These are phyloP conservation scores for Exserohilum rostratum DNA, from an alignment of 2,329 filamentous ascomycete genomes.

Conservation along the genomic window DNA sequence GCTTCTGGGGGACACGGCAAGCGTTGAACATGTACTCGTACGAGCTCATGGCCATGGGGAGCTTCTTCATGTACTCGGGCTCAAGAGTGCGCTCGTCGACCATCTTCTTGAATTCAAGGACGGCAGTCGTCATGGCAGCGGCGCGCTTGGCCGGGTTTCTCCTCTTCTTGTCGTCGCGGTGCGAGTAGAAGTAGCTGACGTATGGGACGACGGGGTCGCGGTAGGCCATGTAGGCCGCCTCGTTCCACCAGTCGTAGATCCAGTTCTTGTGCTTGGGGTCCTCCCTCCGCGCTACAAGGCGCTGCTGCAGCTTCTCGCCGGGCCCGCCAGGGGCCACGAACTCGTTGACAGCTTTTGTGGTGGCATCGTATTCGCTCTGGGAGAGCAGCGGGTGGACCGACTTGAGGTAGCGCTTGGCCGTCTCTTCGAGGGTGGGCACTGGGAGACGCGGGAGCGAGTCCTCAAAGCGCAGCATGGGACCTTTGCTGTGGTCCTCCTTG, in stretches of 20 bases:
- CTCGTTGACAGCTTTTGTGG: constrained; percentile 82
- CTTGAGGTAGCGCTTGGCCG: constrained; percentile 79
- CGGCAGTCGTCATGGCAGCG: constrained; percentile 83
- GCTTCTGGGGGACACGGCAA: constrained; percentile 81
- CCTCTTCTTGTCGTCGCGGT: constrained; percentile 87
- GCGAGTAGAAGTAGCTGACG: constrained; percentile 99
- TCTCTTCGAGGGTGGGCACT: constrained; percentile 83
- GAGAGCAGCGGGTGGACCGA: constrained; percentile 77
- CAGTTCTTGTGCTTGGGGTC: constrained; percentile 88
- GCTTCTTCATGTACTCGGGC: constrained; percentile 98
- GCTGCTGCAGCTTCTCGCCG: constrained; percentile 84
- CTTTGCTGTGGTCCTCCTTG: constrained; percentile 78
- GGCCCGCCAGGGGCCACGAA: constrained; percentile 87
- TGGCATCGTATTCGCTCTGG: constrained; percentile 69
- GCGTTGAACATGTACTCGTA: constrained; percentile 99
- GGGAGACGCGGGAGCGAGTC: constrained; percentile 82
- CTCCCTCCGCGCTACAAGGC: constrained; percentile 78
- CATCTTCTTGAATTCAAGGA: constrained; percentile 91
- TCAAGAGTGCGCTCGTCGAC: constrained; percentile 84
- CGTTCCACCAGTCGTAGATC: constrained; percentile 98
- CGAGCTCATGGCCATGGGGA: constrained; percentile 97
- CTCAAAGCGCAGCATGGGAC: constrained; percentile 82
- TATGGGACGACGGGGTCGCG: constrained; percentile 96
- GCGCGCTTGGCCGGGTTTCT: constrained; percentile 91
- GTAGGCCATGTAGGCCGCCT: constrained; percentile 88